Evolutionary conservation across 495 filamentous ascomycete species (phyloP).

Genomic region (Aspergillus egyptiacus): DNA sequence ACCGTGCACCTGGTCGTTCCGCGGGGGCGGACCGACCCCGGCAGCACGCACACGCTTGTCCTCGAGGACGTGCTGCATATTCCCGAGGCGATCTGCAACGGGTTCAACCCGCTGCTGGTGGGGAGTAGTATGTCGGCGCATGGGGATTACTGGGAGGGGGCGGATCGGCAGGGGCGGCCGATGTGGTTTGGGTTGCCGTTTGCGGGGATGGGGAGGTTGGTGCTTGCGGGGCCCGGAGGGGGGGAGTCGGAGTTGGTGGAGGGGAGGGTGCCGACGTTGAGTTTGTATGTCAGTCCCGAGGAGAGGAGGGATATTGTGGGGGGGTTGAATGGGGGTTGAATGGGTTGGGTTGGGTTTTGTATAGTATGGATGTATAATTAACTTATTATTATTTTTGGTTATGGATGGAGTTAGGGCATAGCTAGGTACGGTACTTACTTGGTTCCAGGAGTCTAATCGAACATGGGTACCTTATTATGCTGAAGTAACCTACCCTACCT

Average conservation of each 20-base stretch:
- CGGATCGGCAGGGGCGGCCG: slow-evolving; percentile 12
- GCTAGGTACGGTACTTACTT: too few relatives aligned
- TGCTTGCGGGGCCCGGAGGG: slow-evolving; percentile 17
- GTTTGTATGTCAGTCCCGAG: slow-evolving; percentile 24
- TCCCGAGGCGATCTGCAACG: slow-evolving; percentile 27
- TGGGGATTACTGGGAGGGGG: slow-evolving; percentile 19
- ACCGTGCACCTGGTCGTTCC: slow-evolving; percentile 20
- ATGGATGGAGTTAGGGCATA: too few relatives aligned
- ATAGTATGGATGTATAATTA: too few relatives aligned
- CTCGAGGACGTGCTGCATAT: slow-evolving; percentile 29
- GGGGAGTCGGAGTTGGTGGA: slow-evolving; percentile 26
- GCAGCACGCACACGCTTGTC: slow-evolving; percentile 10
- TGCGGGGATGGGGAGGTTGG: slow-evolving; percentile 17
- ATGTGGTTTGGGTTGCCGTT: slow-evolving; percentile 22
- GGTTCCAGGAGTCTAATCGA: too few relatives aligned
- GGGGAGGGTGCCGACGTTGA: slow-evolving; percentile 23
- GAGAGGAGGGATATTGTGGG: slow-evolving; percentile 12
- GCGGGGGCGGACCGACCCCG: background rate
- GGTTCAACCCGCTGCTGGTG: slow-evolving; percentile 24
- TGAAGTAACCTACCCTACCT: too few relatives aligned
- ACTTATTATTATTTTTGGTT: too few relatives aligned
- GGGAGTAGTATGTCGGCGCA: slow-evolving; percentile 23
- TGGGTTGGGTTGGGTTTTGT: too few relatives aligned
- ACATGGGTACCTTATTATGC: too few relatives aligned
- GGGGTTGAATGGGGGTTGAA: background rate